Base-by-base conservation (phyloP, 495 filamentous ascomycete species). In the Lophiotrema nucula region DNA sequence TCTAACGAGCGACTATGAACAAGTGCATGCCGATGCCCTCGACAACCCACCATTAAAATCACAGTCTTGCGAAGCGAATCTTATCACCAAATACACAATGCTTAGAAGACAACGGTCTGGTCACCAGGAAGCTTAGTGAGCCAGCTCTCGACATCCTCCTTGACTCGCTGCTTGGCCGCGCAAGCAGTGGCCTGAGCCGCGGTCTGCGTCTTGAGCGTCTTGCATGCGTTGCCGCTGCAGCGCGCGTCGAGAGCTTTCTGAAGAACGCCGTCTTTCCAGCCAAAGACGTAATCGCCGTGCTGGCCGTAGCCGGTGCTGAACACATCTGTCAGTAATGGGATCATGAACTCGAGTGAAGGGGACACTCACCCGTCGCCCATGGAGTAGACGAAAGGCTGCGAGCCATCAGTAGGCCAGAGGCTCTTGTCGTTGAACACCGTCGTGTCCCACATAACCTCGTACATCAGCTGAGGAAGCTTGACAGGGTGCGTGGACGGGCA, bases 391-490 rank as follows among this genome's bases (percentile, higher is more conserved):
- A 79, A 72, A n/a, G 75, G 76, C 64, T 77, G 72, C 1, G 72
- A 67, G 4, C 71, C 73, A 58, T 73, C 72, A 22, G 62, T 47
- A 11, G 74, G 76, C 77, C 72, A 79, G 3, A 73, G 24, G 10
- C 50, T 57, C 24, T 64, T 65, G 53, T 72, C 57, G 23, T 76
- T 77, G 41, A 79, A 79, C 8, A 44, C 59, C 13, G 68, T 71
- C 0, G 74, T 77, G 43, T 77, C 75, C 77, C 76, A 79, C 39
- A 79, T 75, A 6, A 79, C 76, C 57, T 79, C 77, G 61, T 75
- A 77, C 72, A 78, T 77, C 28, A 79, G 65, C 63, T 79, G 77
- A 4, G 77, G 76, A 35, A 62, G 58, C 0, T 66, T 63, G 23
- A 79, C 70, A 8, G 77, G 76, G 65, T 79, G 77, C 0, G 73